These are phyloP conservation scores for Geranium rotundifolium DNA, from an alignment of 345 rosid species.

Conservation along the genomic window DNA sequence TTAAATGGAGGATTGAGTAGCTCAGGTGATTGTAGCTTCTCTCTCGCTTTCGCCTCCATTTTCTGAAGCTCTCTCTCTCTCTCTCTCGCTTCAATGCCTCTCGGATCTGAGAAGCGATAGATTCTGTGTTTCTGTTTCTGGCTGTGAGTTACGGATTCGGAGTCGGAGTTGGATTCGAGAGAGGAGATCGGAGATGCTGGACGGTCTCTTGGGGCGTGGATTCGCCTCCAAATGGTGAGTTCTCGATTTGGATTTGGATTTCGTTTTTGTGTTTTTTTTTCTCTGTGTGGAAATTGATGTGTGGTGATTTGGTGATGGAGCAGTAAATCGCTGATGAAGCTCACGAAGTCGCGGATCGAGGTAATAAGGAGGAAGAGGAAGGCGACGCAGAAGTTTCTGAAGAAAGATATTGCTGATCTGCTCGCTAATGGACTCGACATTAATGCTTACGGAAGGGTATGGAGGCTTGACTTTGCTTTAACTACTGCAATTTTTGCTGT, in stretches of 20 bases:
- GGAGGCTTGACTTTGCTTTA: too few species aligned
- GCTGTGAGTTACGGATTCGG: too few species aligned
- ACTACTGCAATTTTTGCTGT: background rate
- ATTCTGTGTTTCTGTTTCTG: background rate
- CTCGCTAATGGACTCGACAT: conserved; percentile 69
- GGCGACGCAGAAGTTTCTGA: conserved; percentile 77
- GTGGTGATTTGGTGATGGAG: conserved; percentile 5
- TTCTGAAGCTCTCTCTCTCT: too few species aligned
- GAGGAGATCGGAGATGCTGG: conserved; percentile 50
- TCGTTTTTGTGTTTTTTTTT: background rate
- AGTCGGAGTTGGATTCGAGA: too few species aligned
- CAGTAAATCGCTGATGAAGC: conserved; percentile 78
- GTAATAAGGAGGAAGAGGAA: conserved; percentile 70
- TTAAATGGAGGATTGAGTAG: too few species aligned
- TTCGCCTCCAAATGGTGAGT: conserved; percentile 62
- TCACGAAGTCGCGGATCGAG: conserved; percentile 73
- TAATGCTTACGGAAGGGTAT: conserved; percentile 65
- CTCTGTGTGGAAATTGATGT: background rate
- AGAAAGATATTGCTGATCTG: conserved; percentile 88
- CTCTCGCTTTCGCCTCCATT: background rate
- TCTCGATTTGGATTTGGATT: background rate
- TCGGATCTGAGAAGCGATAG: too few species aligned
- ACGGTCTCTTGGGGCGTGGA: conserved; percentile 78
- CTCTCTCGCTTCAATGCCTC: too few species aligned
- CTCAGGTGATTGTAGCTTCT: background rate